phyloP scores from a whole-genome alignment of 495 filamentous ascomycete genomes.

The Xylaria palmicola region DNA sequence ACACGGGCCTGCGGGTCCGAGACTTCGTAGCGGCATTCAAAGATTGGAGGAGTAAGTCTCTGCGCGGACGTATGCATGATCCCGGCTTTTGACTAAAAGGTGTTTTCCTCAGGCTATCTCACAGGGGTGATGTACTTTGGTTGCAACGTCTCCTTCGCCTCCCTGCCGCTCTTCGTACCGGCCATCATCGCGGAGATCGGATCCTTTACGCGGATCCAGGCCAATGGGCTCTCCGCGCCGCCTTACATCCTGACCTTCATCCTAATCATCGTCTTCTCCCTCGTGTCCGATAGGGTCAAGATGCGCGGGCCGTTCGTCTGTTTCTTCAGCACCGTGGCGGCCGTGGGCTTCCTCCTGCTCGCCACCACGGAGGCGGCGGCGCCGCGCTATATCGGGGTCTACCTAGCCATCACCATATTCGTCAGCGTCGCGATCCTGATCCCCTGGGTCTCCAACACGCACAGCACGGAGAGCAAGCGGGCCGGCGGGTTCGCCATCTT shows the following conservation, averaged over 20 bases:
- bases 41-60: conserved; percentile 27
- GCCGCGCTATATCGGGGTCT: conserved; percentile 31
- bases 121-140: conserved; percentile 53
- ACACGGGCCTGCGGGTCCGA: conserved; percentile 22
- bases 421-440: conserved; percentile 24
- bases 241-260: conserved; percentile 57
- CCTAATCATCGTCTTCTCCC: conserved; percentile 49
- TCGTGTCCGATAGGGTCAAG: conserved; percentile 49
- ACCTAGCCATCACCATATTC: conserved; percentile 30
- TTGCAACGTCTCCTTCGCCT: conserved; percentile 59
- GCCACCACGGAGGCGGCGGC: conserved; percentile 24
- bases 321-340: conserved; percentile 41
- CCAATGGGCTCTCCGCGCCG: conserved; percentile 57
- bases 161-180: conserved; percentile 59
- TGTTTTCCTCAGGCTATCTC: conserved; percentile 17
- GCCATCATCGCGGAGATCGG: conserved; percentile 57
- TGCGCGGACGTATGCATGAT: background rate
- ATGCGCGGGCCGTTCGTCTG: conserved; percentile 53
- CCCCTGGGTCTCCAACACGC: conserved; percentile 28
- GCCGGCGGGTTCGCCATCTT: conserved; percentile 27
- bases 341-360: conserved; percentile 33
- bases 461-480: conserved; percentile 27
- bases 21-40: conserved; percentile 21
- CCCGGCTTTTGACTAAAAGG: background rate
- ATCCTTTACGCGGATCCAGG: conserved; percentile 21